Evolutionary conservation across 2,329 filamentous ascomycete species (phyloP).

Genomic region (Ophiostoma piceae): DNA sequence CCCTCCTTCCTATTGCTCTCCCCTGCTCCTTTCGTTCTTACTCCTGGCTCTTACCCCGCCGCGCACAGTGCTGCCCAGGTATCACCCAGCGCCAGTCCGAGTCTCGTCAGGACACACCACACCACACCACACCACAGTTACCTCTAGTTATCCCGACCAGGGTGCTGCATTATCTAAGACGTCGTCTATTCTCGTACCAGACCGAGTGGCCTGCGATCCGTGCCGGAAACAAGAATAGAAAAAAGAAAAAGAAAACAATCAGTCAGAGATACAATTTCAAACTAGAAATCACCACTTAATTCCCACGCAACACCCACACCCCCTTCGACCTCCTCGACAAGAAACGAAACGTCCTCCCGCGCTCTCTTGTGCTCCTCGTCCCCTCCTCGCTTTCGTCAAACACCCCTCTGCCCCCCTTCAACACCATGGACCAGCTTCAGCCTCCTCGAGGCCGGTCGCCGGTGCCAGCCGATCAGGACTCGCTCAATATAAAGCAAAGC

Average conservation of each 20-base stretch:
- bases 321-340: not conserved
- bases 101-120: not conserved
- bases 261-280: constrained; percentile 19
- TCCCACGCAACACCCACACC: constrained; percentile 21
- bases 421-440: constrained; percentile 49
- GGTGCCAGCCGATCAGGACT: constrained; percentile 52
- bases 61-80: constrained; percentile 11
- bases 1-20: not conserved
- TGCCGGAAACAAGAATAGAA: constrained; percentile 20
- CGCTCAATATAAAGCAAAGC: constrained; percentile 61
- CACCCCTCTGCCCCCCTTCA: not conserved
- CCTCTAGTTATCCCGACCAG: constrained; percentile 18
- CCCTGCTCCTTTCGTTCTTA: not conserved
- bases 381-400: not conserved
- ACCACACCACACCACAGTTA: constrained; percentile 26
- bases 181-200: constrained; percentile 16
- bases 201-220: constrained; percentile 10
- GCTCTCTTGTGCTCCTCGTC: not conserved
- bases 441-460: constrained; percentile 54
- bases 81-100: not conserved
- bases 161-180: constrained; percentile 19
- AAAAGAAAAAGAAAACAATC: constrained; percentile 17
- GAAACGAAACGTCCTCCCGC: not conserved
- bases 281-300: constrained; percentile 15
- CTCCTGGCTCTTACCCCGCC: constrained; percentile 15